Percentiles rank a stretch among this genome's conserved stretches.
Conservation (phyloP, 106 monocot genomes). For the Chionographis japonica region DNA sequence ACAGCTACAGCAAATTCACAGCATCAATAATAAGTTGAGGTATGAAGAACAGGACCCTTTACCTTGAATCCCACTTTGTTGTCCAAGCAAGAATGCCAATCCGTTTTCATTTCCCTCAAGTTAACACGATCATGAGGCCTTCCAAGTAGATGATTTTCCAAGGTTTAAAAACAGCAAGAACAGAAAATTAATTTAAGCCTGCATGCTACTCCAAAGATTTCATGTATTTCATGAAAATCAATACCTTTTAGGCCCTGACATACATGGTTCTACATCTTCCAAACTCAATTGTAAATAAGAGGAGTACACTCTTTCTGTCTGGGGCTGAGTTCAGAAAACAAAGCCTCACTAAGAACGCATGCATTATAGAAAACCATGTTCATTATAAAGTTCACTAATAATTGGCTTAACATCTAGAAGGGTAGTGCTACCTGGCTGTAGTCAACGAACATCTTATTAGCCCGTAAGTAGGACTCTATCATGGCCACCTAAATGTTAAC, state of each 20-base stretch:
- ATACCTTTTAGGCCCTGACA: slow-evolving; percentile 77
- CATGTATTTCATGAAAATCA: not conserved
- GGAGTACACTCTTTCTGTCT: slow-evolving; percentile 60
- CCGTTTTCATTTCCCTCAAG: slow-evolving; percentile 69
- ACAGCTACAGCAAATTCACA: too few species aligned
- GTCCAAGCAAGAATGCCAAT: slow-evolving; percentile 73
- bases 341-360: too few species aligned
- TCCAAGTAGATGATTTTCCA: not conserved
- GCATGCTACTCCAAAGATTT: not conserved
- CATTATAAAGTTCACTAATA: not conserved
- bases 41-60: not conserved
- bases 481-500: slow-evolving; percentile 60
- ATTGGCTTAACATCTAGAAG: not conserved
- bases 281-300: slow-evolving; percentile 55
- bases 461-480: slow-evolving; percentile 79
- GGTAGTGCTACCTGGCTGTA: slow-evolving; percentile 41
- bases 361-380: too few species aligned
- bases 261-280: slow-evolving; percentile 49
- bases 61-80: slow-evolving; percentile 82
- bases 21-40: not conserved
- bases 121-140: slow-evolving; percentile 79
- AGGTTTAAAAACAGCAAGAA: not conserved
- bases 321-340: slow-evolving; percentile 40
- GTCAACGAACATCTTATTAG: slow-evolving; percentile 83
- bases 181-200: not conserved